Base-by-base conservation (phyloP, 2,329 filamentous ascomycete genomes). In the Aspergillus puulaauensis region DNA sequence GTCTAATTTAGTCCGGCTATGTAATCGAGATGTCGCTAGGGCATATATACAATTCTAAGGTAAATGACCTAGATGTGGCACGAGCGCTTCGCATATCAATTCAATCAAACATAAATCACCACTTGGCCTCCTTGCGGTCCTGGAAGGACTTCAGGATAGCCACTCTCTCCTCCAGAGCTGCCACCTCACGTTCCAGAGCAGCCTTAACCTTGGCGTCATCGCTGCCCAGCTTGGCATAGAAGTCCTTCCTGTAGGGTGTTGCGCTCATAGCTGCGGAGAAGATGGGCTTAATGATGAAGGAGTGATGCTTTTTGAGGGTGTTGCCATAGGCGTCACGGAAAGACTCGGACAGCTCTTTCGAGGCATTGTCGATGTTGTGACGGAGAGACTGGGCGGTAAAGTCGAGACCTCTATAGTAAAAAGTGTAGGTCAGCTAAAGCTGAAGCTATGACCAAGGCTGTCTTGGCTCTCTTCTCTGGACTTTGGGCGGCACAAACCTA, bases 201-300 rank as follows among this genome's bases (percentile, higher is more conserved):
- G 77, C 71, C 51, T 81, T 68, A 49, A 95, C 88, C 75, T 88
- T 85, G 12, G 69, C 70, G 33, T 66, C 60, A 57, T 76, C 70
- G 8, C 68, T 60, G 31, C 64, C 92, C 44, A 99, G 82, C 84
- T 97, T 96, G 64, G 78, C 78, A 75, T 97, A 98, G 74, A 99
- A 98, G 77, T 93, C 90, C 74, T 90, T 91, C 66, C 93, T 86
- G 83, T 97, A 96, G 2, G 95, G 95, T 66, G 90, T 93, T 17
- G 92, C 93, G 67, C 86, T 85, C 92, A 99, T 96, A 74, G 93
- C 93, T 61, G 92, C 89, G 68, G 84, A 90, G 84, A 98, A 98
- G 72, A 97, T 83, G 60, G 91, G 91, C 83, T 96, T 96, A 69
- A 97, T 80, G 62, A 97, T 68, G 77, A 96, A 92, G 72, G 83